These are phyloP conservation scores for Simmondsia chinensis DNA, from an alignment of 148 eudicot genomes.

Conservation along the genomic window DNA sequence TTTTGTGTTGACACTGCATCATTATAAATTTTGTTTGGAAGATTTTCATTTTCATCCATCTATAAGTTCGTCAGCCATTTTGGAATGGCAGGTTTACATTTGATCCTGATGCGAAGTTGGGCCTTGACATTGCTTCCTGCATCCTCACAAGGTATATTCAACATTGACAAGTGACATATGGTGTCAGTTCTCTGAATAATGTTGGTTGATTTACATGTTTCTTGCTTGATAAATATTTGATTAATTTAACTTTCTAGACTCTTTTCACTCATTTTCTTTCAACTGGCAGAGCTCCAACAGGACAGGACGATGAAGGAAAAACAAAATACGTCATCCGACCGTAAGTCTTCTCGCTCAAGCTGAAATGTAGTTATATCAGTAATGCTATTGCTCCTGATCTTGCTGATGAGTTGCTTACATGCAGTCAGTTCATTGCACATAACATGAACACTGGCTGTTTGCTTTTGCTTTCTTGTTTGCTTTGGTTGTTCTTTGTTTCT, in stretches of 20 bases:
- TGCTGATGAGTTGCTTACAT: no score
- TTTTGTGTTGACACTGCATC: no score
- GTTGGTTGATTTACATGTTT: no score
- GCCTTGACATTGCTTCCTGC: constrained; percentile 98
- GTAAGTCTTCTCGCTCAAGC: constrained; percentile 36
- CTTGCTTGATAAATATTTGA: no score
- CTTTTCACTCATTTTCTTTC: background rate
- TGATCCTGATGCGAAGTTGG: constrained; percentile 73
- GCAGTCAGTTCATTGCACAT: no score
- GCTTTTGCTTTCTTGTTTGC: no score
- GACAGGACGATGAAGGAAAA: constrained; percentile 81
- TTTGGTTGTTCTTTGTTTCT: no score
- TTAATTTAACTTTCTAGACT: background rate
- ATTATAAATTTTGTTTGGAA: no score
- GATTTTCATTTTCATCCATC: no score
- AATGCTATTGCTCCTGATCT: background rate
- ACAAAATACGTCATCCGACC: constrained; percentile 85
- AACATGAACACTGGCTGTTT: no score
- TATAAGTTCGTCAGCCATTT: no score
- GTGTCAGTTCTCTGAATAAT: no score
- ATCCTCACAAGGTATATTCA: constrained; percentile 66
- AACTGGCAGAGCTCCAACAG: constrained; percentile 66
- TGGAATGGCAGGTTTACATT: constrained; percentile 69
- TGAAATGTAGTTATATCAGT: background rate
- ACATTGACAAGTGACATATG: constrained; percentile 2